Conservation (phyloP, 257 asterid genomes). For the Fraxinus americana region DNA sequence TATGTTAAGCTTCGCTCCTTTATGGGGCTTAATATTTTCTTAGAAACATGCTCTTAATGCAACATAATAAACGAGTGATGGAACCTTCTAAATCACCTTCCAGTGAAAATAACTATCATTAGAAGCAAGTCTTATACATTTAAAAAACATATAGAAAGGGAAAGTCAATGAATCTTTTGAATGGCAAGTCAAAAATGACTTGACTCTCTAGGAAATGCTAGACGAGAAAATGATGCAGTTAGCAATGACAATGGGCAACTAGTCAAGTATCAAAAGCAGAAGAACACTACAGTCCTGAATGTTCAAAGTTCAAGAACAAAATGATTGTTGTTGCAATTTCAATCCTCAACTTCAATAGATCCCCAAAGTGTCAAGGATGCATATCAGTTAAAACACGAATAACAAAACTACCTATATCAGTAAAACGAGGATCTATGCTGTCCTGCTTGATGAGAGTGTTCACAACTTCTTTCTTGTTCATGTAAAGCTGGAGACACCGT, state of each 20-base stretch:
- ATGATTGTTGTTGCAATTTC: not conserved
- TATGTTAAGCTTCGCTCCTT: not conserved
- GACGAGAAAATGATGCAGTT: not conserved
- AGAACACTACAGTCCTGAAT: not conserved
- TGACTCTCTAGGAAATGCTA: not conserved
- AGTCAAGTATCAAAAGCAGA: not conserved
- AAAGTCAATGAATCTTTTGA: not conserved
- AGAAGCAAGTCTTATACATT: not conserved
- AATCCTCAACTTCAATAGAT: not conserved
- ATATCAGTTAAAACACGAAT: slow-evolving; percentile 13
- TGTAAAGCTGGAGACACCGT: slow-evolving; percentile 70
- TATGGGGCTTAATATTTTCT: not conserved
- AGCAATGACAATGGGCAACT: not conserved
- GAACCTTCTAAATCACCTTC: not conserved
- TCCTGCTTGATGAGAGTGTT: slow-evolving; percentile 52
- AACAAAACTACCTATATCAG: slow-evolving; percentile 61
- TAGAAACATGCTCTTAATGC: not conserved
- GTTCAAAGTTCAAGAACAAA: not conserved
- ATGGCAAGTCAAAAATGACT: not conserved
- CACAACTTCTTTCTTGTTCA: slow-evolving; percentile 77
- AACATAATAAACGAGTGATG: not conserved
- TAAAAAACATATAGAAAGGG: not conserved
- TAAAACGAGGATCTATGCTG: slow-evolving; percentile 66
- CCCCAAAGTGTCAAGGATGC: not conserved
- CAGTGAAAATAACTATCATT: not conserved